Conservation (phyloP, 2,329 filamentous ascomycete genomes). For the Epichloe glyceriae region DNA sequence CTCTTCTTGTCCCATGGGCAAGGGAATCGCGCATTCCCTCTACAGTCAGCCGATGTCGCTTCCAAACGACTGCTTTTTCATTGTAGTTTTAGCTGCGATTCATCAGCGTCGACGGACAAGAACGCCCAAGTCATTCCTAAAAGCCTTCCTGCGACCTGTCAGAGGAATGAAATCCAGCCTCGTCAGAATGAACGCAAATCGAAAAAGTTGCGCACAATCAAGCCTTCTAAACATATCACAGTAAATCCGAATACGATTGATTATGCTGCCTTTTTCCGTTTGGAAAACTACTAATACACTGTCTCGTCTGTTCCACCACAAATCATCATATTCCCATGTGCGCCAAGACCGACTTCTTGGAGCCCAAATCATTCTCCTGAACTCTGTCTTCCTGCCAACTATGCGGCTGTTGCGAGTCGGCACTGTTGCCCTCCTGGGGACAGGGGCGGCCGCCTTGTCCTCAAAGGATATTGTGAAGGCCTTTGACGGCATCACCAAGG, state of each 20-base stretch:
- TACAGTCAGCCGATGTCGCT: neutral
- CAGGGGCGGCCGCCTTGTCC: constrained; percentile 5
- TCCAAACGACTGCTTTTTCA: neutral
- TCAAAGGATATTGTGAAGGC: constrained; percentile 4
- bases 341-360: too few species aligned
- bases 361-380: too few species aligned
- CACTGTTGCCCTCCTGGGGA: constrained; percentile 9
- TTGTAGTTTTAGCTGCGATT: neutral
- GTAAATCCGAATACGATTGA: neutral
- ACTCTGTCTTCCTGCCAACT: too few species aligned
- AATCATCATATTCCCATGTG: too few species aligned
- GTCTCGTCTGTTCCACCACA: too few species aligned
- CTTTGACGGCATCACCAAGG: constrained; percentile 7
- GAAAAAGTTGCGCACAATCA: neutral
- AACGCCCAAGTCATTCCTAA: neutral
- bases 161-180: neutral
- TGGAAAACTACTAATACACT: too few species aligned
- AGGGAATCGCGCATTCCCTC: neutral
- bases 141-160: too few species aligned
- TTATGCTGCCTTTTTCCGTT: too few species aligned
- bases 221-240: neutral
- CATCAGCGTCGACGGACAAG: neutral
- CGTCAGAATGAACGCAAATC: neutral
- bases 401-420: constrained; percentile 9
- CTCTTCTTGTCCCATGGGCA: neutral